These are phyloP conservation scores for Trichocladium antarcticum DNA, from an alignment of 495 filamentous ascomycete species.

Conservation along the genomic window DNA sequence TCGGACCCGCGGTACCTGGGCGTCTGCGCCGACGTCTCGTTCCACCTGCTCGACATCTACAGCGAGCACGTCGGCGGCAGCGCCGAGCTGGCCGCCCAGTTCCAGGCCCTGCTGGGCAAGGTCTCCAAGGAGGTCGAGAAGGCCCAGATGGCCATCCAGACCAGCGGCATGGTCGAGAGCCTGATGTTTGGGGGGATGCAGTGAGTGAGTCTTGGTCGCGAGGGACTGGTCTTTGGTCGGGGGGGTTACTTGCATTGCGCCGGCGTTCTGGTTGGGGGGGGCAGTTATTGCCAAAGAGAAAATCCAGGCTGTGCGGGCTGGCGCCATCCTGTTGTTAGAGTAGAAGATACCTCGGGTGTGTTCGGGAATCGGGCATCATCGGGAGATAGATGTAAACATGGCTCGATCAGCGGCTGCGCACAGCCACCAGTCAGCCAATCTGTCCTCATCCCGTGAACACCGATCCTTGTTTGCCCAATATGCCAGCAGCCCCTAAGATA, in stretches of 20 bases:
- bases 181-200: constrained; percentile 38
- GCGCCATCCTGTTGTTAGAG: neutral
- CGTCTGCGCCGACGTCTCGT: constrained; percentile 65
- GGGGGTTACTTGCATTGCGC: constrained; percentile 7
- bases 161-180: constrained; percentile 76
- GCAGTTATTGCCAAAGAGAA: neutral
- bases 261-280: constrained; percentile 7
- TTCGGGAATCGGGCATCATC: no score
- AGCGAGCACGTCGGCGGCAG: constrained; percentile 66
- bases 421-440: no score
- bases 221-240: neutral
- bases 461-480: no score
- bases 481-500: no score
- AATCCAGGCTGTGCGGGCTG: neutral
- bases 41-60: constrained; percentile 79
- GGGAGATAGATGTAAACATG: no score
- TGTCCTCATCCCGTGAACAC: no score
- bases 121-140: constrained; percentile 71
- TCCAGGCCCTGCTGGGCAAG: constrained; percentile 51
- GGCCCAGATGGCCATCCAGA: constrained; percentile 65
- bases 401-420: no score
- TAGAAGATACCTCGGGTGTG: constrained; percentile 6
- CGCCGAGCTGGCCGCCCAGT: constrained; percentile 53
- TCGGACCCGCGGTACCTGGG: constrained; percentile 64
- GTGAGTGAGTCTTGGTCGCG: neutral